Evolutionary conservation across 352 stramenopile genomes (phyloP).

Genomic region (Pythium brachiatum): DNA sequence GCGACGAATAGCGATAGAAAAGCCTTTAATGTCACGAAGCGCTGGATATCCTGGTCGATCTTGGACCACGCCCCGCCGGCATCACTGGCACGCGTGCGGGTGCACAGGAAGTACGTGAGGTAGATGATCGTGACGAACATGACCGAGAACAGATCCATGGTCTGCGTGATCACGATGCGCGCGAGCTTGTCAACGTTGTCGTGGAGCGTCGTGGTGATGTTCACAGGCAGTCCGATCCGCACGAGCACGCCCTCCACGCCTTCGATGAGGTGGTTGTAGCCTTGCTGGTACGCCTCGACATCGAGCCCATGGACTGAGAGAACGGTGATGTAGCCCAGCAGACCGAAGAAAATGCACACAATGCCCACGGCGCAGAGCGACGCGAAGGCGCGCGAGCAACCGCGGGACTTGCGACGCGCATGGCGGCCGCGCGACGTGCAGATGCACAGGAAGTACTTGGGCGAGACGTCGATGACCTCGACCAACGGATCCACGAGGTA

Average conservation of each 20-base stretch:
- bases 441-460: slow-evolving; percentile 84
- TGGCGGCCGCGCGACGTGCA: slow-evolving; percentile 78
- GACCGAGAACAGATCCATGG: slow-evolving; percentile 88
- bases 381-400: slow-evolving; percentile 80
- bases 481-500: slow-evolving; percentile 87
- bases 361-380: slow-evolving; percentile 81
- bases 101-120: slow-evolving; percentile 87
- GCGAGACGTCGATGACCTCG: slow-evolving; percentile 86
- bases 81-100: slow-evolving; percentile 78
- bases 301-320: slow-evolving; percentile 83
- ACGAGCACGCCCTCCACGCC: slow-evolving; percentile 60
- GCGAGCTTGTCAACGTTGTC: slow-evolving; percentile 89
- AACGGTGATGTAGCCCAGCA: slow-evolving; percentile 87
- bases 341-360: slow-evolving; percentile 84
- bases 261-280: slow-evolving; percentile 73
- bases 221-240: slow-evolving; percentile 78
- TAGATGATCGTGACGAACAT: slow-evolving; percentile 91
- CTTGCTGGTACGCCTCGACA: slow-evolving; percentile 76
- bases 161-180: slow-evolving; percentile 81
- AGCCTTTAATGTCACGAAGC: slow-evolving; percentile 87
- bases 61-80: slow-evolving; percentile 86
- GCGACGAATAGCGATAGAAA: slow-evolving; percentile 87
- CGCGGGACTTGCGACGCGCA: slow-evolving; percentile 66
- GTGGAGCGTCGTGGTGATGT: slow-evolving; percentile 88
- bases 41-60: slow-evolving; percentile 87